Conservation (phyloP, 2,329 filamentous ascomycete genomes). For the Phialophora verrucosa region DNA sequence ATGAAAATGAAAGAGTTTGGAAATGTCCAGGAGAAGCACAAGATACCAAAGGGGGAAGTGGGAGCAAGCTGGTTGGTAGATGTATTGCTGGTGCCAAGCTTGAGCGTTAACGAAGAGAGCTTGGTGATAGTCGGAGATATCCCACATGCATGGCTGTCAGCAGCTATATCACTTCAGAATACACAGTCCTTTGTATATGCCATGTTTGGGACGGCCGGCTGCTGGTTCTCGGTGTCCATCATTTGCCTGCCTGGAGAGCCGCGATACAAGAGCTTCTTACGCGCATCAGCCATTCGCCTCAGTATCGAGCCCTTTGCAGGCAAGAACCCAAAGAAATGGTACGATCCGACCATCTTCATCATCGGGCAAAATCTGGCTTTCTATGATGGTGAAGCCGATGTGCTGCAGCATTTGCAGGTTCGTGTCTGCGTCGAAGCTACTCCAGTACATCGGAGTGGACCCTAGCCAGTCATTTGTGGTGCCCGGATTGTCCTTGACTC, state of each 20-base stretch:
- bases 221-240: background rate
- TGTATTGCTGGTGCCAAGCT: background rate
- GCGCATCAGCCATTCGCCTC: background rate
- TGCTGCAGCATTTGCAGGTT: slow-evolving; percentile 37
- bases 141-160: background rate
- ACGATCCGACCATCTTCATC: slow-evolving; percentile 37
- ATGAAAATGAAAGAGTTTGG: background rate
- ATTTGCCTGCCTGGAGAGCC: background rate
- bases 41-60: background rate
- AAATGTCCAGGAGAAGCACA: background rate
- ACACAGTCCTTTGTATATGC: background rate
- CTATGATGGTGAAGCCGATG: slow-evolving; percentile 41
- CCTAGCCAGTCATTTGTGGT: slow-evolving; percentile 23
- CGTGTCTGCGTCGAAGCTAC: slow-evolving; percentile 29
- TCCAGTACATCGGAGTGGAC: slow-evolving; percentile 35
- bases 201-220: background rate
- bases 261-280: background rate
- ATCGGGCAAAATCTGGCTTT: slow-evolving; percentile 36
- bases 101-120: background rate
- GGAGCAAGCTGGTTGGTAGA: background rate
- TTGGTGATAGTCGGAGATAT: background rate
- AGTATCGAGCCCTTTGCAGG: slow-evolving; percentile 19
- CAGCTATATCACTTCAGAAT: background rate
- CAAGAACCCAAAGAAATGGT: slow-evolving; percentile 33
- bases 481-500: slow-evolving; percentile 38